These are phyloP conservation scores for Alnus glutinosa DNA, from an alignment of 306 rosid genomes.

Conservation along the genomic window DNA sequence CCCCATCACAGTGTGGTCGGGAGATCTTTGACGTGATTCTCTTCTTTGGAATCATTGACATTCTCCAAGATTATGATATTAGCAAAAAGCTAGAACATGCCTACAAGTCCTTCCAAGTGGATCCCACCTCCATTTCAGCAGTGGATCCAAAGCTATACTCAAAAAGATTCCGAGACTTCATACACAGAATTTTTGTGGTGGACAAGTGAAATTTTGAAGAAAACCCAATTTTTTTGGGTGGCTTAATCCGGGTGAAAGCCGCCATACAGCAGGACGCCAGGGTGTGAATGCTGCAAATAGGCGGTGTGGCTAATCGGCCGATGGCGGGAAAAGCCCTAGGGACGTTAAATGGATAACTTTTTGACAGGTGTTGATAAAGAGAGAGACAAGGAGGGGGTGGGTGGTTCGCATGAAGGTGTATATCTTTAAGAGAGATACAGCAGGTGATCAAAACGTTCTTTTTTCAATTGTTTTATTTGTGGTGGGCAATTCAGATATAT, in stretches of 20 bases:
- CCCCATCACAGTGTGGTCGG: constrained; percentile 35
- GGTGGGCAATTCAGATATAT: neutral
- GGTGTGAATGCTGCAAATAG: constrained; percentile 28
- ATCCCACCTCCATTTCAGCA: constrained; percentile 57
- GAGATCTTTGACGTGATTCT: constrained; percentile 54
- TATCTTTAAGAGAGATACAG: neutral
- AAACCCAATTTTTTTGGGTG: neutral
- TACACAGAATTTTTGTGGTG: constrained; percentile 57
- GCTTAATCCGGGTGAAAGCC: constrained; percentile 27
- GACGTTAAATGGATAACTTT: neutral
- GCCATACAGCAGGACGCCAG: constrained; percentile 7
- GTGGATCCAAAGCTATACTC: constrained; percentile 63
- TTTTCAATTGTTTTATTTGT: neutral
- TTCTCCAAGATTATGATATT: constrained; percentile 61
- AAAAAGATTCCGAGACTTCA: constrained; percentile 53
- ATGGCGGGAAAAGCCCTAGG: constrained; percentile 12
- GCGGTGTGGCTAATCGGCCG: neutral
- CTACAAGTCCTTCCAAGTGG: constrained; percentile 60
- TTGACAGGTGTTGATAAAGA: neutral
- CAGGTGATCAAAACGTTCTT: neutral
- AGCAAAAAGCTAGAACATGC: constrained; percentile 67
- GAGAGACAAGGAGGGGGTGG: neutral
- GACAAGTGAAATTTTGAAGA: constrained; percentile 33
- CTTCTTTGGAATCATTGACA: constrained; percentile 64
- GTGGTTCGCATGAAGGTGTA: neutral